phyloP scores from a whole-genome alignment of 306 rosid genomes.

The Echinosophora koreensis region DNA sequence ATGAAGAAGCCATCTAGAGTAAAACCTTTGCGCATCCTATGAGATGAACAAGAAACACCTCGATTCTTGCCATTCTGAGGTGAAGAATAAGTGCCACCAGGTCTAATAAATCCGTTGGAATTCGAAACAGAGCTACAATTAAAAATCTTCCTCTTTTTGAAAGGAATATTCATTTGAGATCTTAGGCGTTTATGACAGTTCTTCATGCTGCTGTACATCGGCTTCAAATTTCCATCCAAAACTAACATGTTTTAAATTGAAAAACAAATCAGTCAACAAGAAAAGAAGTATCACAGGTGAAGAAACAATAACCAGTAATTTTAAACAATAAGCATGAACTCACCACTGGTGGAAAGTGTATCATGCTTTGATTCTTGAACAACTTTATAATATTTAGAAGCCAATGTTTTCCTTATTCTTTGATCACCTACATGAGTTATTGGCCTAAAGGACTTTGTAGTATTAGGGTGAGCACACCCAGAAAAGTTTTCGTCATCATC shows the following conservation, averaged over 20 bases:
- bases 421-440: constrained; percentile 63
- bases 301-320: constrained; percentile 29
- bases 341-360: constrained; percentile 58
- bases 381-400: constrained; percentile 76
- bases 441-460: constrained; percentile 63
- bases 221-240: constrained; percentile 67
- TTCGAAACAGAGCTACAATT: constrained; percentile 57
- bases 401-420: constrained; percentile 72
- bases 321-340: constrained; percentile 43
- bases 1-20: constrained; percentile 41
- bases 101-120: constrained; percentile 56
- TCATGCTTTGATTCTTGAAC: constrained; percentile 64
- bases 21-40: constrained; percentile 60
- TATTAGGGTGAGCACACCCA: constrained; percentile 73
- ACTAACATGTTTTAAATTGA: constrained; percentile 44
- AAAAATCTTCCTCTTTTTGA: constrained; percentile 84
- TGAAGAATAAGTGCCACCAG: constrained; percentile 55
- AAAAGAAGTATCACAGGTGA: constrained; percentile 26
- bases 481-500: constrained; percentile 95
- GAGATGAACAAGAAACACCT: constrained; percentile 59
- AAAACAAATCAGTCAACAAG: constrained; percentile 36
- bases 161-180: constrained; percentile 84
- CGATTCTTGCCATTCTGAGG: constrained; percentile 53
- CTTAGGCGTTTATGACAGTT: constrained; percentile 67
- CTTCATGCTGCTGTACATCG: constrained; percentile 62